These are phyloP conservation scores for Boletus barrowsii DNA, from an alignment of 768 basidiomycete species.

Conservation along the genomic window DNA sequence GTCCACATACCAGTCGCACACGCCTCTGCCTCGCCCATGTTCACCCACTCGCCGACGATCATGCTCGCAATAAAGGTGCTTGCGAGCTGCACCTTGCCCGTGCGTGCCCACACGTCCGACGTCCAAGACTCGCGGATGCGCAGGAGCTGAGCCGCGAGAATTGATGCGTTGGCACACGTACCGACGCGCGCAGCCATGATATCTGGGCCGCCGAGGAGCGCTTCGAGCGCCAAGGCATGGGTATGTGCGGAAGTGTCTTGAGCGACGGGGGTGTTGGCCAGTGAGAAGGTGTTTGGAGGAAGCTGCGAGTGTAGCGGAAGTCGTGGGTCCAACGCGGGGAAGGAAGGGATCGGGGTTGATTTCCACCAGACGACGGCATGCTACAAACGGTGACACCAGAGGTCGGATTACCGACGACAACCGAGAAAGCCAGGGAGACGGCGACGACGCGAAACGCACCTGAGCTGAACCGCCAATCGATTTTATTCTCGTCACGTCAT, in stretches of 20 bases:
- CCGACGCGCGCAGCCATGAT: constrained; percentile 75
- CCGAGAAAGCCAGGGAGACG: not conserved
- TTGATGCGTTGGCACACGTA: constrained; percentile 64
- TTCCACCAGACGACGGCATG: constrained; percentile 88
- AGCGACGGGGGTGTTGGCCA: constrained; percentile 71
- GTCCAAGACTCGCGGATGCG: constrained; percentile 78
- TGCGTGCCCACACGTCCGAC: constrained; percentile 73
- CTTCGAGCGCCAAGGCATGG: constrained; percentile 72
- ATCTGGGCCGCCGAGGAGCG: constrained; percentile 74
- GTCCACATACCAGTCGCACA: constrained; percentile 79
- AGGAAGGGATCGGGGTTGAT: constrained; percentile 66
- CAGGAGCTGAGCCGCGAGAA: constrained; percentile 72
- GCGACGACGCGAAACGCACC: constrained; percentile 37
- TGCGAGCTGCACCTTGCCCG: constrained; percentile 75
- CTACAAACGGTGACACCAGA: constrained; percentile 22
- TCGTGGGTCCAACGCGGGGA: constrained; percentile 71
- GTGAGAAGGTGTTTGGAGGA: constrained; percentile 59
- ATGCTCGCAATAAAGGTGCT: constrained; percentile 71
- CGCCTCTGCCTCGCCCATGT: constrained; percentile 74
- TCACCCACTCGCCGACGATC: constrained; percentile 66
- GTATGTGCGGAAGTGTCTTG: constrained; percentile 81
- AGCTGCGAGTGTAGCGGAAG: constrained; percentile 70
- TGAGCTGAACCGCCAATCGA: constrained; percentile 78
- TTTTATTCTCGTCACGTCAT: constrained; percentile 69
- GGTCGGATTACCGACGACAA: constrained; percentile 5